Conservation (phyloP, 2,329 filamentous ascomycete species). For the Neurospora crassa region DNA sequence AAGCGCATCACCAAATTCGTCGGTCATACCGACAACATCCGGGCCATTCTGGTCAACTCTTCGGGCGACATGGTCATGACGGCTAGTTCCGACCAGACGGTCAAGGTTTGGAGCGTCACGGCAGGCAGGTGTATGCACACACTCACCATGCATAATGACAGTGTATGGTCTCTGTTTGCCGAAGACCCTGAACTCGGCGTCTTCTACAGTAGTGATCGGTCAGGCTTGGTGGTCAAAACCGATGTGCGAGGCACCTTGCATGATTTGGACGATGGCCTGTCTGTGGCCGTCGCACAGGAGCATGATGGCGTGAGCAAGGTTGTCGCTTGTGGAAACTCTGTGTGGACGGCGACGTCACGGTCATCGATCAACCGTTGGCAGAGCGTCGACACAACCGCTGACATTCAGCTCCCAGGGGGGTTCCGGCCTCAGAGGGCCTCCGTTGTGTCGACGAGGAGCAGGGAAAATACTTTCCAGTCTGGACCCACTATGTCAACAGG, state of each 20-base stretch:
- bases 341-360: slow-evolving; percentile 85
- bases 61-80: slow-evolving; percentile 87
- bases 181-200: slow-evolving; percentile 75
- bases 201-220: slow-evolving; percentile 92
- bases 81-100: slow-evolving; percentile 88
- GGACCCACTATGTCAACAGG: slow-evolving; percentile 22
- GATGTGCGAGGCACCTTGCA: slow-evolving; percentile 66
- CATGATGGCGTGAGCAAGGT: slow-evolving; percentile 69
- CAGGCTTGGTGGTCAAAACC: slow-evolving; percentile 90
- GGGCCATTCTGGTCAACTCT: slow-evolving; percentile 81
- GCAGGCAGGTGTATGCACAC: slow-evolving; percentile 96
- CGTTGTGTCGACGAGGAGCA: slow-evolving; percentile 28
- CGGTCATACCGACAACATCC: slow-evolving; percentile 89
- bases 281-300: slow-evolving; percentile 84
- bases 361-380: slow-evolving; percentile 90
- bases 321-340: slow-evolving; percentile 60
- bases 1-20: slow-evolving; percentile 93
- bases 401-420: slow-evolving; percentile 54
- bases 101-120: slow-evolving; percentile 96
- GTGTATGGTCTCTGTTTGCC: slow-evolving; percentile 92
- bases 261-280: slow-evolving; percentile 80
- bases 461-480: slow-evolving; percentile 13
- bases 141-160: slow-evolving; percentile 97
- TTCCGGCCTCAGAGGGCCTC: slow-evolving; percentile 41
- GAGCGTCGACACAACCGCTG: slow-evolving; percentile 70